A percentile compares a stretch with the other conserved stretches of the same genome.
Conservation (phyloP, 306 rosid genomes). For the Vigna nakashimae region DNA sequence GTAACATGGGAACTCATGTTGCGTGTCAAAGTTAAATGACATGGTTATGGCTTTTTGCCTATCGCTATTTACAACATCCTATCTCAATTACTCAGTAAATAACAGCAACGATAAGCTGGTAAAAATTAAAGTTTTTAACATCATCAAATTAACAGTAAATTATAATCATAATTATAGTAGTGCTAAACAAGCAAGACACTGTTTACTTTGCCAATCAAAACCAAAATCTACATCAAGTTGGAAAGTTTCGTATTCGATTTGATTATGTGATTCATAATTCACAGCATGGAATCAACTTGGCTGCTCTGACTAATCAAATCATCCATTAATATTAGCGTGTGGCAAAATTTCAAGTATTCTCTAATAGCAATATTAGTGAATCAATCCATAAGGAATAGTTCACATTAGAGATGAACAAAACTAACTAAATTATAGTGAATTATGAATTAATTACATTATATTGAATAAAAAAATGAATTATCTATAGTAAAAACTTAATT, state of each 20-base stretch:
- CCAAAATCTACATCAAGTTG: constrained; percentile 36
- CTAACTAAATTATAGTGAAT: no score
- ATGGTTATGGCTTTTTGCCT: neutral
- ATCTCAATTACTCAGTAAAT: neutral
- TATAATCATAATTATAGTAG: neutral
- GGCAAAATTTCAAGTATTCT: constrained; percentile 46
- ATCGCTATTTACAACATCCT: neutral
- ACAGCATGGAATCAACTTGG: constrained; percentile 23
- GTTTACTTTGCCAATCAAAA: constrained; percentile 23
- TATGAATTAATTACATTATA: no score
- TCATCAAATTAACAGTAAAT: neutral
- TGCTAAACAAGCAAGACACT: neutral
- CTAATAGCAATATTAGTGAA: constrained; percentile 3
- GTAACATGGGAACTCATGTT: neutral
- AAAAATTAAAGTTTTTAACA: neutral
- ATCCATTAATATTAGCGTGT: neutral
- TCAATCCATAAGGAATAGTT: neutral
- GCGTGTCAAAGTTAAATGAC: neutral
- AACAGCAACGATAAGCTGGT: neutral
- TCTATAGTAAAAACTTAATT: no score
- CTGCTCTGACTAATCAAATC: constrained; percentile 25
- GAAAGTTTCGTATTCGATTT: constrained; percentile 7
- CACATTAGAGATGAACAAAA: no score
- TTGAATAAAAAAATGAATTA: no score
- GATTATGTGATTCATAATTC: neutral